Conservation (phyloP, 345 rosid genomes). For the Hypericum androsaemum region DNA sequence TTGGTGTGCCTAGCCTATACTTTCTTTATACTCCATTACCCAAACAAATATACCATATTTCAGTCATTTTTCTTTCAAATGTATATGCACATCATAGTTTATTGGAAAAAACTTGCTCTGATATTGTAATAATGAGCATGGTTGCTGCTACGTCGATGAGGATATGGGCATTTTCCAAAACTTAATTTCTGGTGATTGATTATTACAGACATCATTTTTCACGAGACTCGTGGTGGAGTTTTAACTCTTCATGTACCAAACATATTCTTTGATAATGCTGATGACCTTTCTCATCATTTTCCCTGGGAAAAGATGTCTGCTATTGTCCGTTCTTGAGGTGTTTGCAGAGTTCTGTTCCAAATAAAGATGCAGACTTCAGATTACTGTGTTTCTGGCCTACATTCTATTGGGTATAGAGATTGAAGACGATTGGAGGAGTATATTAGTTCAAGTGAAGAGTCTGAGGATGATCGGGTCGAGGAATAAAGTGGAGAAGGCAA, state of each 20-base stretch:
- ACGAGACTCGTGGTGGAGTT: background rate
- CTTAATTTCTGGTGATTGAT: conserved; percentile 54
- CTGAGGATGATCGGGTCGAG: no score
- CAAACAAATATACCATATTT: no score
- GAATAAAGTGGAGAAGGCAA: no score
- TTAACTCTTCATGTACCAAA: conserved; percentile 6
- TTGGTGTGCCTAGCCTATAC: no score
- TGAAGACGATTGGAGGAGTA: no score
- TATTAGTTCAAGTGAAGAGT: no score
- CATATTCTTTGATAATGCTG: background rate
- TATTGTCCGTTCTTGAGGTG: conserved; percentile 6
- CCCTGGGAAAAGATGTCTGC: conserved; percentile 9
- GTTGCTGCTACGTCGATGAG: background rate
- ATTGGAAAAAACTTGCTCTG: background rate
- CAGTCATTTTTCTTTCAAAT: no score
- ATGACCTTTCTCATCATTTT: background rate
- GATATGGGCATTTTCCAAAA: background rate
- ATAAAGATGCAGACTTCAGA: conserved; percentile 9
- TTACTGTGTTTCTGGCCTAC: background rate
- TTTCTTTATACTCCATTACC: no score
- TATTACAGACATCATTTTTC: conserved; percentile 34
- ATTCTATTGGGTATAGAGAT: no score
- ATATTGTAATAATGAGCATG: background rate
- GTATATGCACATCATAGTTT: no score
- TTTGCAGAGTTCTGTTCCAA: conserved; percentile 8